Base-by-base conservation (phyloP, 768 basidiomycete genomes). In the Boletus reticuloceps region DNA sequence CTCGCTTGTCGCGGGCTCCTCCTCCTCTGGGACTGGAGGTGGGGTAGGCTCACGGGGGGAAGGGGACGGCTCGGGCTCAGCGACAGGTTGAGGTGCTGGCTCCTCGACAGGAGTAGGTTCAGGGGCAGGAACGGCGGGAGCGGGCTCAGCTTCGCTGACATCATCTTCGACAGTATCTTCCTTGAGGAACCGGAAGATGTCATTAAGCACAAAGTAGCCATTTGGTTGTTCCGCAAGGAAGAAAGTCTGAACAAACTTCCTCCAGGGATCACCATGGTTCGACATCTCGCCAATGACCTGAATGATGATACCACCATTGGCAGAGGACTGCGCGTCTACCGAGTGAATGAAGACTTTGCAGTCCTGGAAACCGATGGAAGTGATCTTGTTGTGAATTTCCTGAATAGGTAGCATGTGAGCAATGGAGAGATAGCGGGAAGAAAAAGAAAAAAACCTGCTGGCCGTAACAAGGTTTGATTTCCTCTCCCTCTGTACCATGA, bases 271-370 rank as follows among this genome's bases (percentile, higher is more conserved):
- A 54, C 83, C 82, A 60, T 84, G 82, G 75, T 98, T 98, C 50
- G 91, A 93, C 91, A 98, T 95, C 79, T 99, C 97, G 63, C 97
- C 97, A 69, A 96, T 96, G 73, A 98, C 97, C 74, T 98, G 95
- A 73, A 99, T 95, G 78, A 98, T 91, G 74, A 99, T 98, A 43
- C 97, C 97, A 58, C 90, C 89, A 62, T 89, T 89, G 55, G 91
- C 90, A 45, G 94, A 96, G 49, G 92, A 89, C 74, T 98, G 96
- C 14, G 94, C 93, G 73, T 98, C 96, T 58, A 99, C 97, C 8
- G 94, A 96, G 76, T 97, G 92, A 65, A 99, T 96, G 81, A 89
- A 99, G 66, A 98, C 96, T 74, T 97, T 98, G 84, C 94, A 96
- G 72, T 98, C 89, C 69, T 94, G 77, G 77, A 95, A 98, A 42